These are phyloP conservation scores for Blastobotrys niveus DNA, from an alignment of 1,139 yeast species.

Conservation along the genomic window DNA sequence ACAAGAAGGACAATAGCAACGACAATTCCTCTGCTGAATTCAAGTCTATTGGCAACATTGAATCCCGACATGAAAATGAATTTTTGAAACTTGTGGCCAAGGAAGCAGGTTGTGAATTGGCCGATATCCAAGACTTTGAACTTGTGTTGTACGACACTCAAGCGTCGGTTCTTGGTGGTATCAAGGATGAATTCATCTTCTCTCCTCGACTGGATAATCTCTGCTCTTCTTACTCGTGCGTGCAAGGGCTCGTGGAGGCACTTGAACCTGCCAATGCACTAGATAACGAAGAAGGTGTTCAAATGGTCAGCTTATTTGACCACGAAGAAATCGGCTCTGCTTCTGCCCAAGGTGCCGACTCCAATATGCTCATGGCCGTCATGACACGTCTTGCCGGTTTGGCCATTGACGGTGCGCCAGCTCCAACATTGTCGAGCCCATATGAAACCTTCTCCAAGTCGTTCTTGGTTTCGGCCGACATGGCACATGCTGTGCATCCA, in stretches of 20 bases:
- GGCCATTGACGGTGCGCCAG: conserved; percentile 35
- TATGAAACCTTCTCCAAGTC: conserved; percentile 73
- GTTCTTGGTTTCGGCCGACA: conserved; percentile 85
- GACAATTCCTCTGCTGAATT: conserved; percentile 46
- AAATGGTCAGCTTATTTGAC: conserved; percentile 76
- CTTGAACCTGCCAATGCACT: conserved; percentile 35
- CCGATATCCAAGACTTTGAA: conserved; percentile 82
- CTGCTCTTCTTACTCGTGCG: conserved; percentile 77
- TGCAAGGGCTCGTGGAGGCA: conserved; percentile 62
- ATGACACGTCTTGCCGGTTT: conserved; percentile 58
- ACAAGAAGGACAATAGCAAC: conserved; percentile 32
- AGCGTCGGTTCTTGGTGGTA: conserved; percentile 75
- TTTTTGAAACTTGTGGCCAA: conserved; percentile 63
- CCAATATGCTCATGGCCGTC: conserved; percentile 78
- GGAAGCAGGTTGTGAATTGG: conserved; percentile 44
- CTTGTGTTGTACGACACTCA: conserved; percentile 84
- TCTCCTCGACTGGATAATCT: conserved; percentile 92
- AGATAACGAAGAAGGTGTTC: conserved; percentile 49
- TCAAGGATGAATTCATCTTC: conserved; percentile 83
- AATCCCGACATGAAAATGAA: conserved; percentile 70
- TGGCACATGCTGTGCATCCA: conserved; percentile 97
- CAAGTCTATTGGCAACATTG: conserved; percentile 57
- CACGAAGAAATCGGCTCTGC: conserved; percentile 94
- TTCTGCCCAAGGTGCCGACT: conserved; percentile 95
- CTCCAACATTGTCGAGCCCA: conserved; percentile 35